Evolutionary conservation across 495 filamentous ascomycete genomes (phyloP).

Genomic region (Sabuloglossum arenarium): DNA sequence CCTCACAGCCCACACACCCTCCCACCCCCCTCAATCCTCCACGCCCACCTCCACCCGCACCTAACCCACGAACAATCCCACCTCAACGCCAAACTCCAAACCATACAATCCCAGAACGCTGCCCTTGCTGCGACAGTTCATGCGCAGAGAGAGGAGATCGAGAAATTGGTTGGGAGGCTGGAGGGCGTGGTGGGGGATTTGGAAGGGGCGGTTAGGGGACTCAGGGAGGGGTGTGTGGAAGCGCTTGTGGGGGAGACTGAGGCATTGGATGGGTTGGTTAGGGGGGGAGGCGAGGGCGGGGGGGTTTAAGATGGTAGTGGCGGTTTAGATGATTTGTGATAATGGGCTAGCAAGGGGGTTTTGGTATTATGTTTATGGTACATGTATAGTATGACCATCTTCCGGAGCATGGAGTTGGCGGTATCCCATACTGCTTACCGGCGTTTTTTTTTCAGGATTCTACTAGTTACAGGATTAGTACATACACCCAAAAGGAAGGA

Average conservation of each 20-base stretch:
- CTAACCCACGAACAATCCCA: conserved; percentile 35
- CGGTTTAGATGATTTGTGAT: no score
- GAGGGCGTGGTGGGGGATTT: conserved; percentile 50
- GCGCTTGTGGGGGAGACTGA: not conserved
- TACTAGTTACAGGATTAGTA: no score
- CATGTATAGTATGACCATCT: no score
- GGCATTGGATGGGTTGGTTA: not conserved
- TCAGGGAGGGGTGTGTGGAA: not conserved
- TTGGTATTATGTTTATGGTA: no score
- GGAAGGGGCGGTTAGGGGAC: not conserved
- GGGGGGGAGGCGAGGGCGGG: no score
- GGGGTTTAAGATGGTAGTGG: no score
- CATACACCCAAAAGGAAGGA: no score
- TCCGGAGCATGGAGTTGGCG: no score
- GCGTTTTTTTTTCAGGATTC: no score
- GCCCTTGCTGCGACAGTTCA: conserved; percentile 38
- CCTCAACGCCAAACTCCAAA: conserved; percentile 38
- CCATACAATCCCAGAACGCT: conserved; percentile 41
- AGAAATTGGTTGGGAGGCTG: conserved; percentile 37
- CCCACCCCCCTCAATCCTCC: conserved; percentile 40
- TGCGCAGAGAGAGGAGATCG: conserved; percentile 54
- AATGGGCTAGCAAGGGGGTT: no score
- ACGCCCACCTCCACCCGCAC: conserved; percentile 50
- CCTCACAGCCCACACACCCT: conserved; percentile 48
- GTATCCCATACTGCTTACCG: no score